Conservation (phyloP, 2,329 filamentous ascomycete species). For the Neofusicoccum laricinum region DNA sequence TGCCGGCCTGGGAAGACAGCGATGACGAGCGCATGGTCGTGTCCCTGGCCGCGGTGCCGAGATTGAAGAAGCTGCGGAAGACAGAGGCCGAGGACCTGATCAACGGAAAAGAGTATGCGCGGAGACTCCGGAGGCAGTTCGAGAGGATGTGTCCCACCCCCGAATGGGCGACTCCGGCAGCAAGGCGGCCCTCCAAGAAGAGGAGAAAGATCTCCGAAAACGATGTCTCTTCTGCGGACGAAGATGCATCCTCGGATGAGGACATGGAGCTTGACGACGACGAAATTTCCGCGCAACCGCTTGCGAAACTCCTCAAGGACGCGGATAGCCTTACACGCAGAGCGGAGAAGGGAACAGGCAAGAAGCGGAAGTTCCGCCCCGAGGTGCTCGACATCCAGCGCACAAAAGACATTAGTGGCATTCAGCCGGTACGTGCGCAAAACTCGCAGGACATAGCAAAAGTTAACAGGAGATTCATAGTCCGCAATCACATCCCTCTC, state of each 20-base stretch:
- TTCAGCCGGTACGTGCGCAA: slow-evolving; percentile 58
- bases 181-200: slow-evolving; percentile 41
- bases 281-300: slow-evolving; percentile 65
- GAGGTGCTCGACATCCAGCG: slow-evolving; percentile 90
- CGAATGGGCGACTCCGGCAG: slow-evolving; percentile 55
- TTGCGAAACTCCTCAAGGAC: slow-evolving; percentile 77
- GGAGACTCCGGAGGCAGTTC: slow-evolving; percentile 71
- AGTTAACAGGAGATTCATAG: slow-evolving; percentile 26
- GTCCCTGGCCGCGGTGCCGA: slow-evolving; percentile 72
- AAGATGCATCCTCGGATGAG: slow-evolving; percentile 53
- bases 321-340: slow-evolving; percentile 62
- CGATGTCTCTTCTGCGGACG: slow-evolving; percentile 45
- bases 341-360: slow-evolving; percentile 48
- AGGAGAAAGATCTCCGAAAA: slow-evolving; percentile 45
- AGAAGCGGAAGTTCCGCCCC: slow-evolving; percentile 72
- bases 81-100: slow-evolving; percentile 83
- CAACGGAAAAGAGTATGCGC: slow-evolving; percentile 79
- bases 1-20: slow-evolving; percentile 85
- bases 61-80: slow-evolving; percentile 77
- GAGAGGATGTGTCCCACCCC: slow-evolving; percentile 60
- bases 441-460: background rate
- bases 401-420: slow-evolving; percentile 77
- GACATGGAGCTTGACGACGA: slow-evolving; percentile 51
- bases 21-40: slow-evolving; percentile 87
- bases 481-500: slow-evolving; percentile 78